These are phyloP conservation scores for Xylaria multiplex DNA, from an alignment of 2,329 filamentous ascomycete genomes.

Conservation along the genomic window DNA sequence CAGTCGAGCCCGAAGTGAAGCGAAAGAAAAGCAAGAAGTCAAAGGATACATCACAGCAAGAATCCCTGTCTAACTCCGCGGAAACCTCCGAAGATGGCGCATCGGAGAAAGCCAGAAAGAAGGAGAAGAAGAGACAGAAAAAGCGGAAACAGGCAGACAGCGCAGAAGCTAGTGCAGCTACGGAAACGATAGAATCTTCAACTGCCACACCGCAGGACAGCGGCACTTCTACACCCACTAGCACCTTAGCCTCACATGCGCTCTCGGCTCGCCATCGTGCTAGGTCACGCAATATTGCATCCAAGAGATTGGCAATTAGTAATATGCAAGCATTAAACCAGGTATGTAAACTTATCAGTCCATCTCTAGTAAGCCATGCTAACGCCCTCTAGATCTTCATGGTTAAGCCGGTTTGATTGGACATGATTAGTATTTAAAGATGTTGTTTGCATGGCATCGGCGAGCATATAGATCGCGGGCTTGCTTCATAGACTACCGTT, in stretches of 20 bases:
- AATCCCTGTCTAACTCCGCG: conserved; percentile 45
- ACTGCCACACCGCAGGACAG: conserved; percentile 48
- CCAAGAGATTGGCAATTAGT: conserved; percentile 85
- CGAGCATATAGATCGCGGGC: conserved; percentile 32
- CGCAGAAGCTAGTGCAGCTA: conserved; percentile 41
- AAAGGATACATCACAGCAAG: conserved; percentile 50
- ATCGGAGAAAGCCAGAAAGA: conserved; percentile 55
- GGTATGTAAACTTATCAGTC: conserved; percentile 59
- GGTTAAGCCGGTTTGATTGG: conserved; percentile 48
- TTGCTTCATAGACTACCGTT: conserved; percentile 33
- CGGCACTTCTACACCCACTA: conserved; percentile 54
- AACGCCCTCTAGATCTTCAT: conserved; percentile 48
- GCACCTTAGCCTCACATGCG: conserved; percentile 59
- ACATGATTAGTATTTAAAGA: conserved; percentile 19
- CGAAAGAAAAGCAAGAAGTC: conserved; percentile 46
- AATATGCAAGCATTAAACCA: conserved; percentile 87
- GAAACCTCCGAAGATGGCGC: conserved; percentile 35
- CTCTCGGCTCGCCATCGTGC: conserved; percentile 75
- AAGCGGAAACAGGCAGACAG: conserved; percentile 54
- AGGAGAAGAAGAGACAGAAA: conserved; percentile 59
- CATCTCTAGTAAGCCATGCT: conserved; percentile 28
- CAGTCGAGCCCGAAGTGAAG: conserved; percentile 34
- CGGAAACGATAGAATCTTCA: conserved; percentile 41
- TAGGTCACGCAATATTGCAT: conserved; percentile 83
- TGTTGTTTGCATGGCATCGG: conserved; percentile 24